Evolutionary conservation across 441 rosid species (phyloP), one percentile per base, ranked within the genome.

Genomic region (Erysimum pusillum): DNA sequence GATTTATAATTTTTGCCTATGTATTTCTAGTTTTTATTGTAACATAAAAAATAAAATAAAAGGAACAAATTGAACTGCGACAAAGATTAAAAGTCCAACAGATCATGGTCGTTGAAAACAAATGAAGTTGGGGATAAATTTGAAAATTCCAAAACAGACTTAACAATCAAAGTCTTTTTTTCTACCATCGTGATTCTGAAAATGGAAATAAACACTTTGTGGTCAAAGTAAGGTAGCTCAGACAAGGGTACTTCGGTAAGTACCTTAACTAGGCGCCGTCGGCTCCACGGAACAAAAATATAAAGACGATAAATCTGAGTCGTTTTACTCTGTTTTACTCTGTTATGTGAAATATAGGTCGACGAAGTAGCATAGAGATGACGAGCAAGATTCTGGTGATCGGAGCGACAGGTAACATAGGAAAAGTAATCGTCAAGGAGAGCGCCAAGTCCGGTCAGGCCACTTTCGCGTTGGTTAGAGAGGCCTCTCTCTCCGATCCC

Each of bases 341-440:
- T 4, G 7, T 52, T 14, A 4, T 18, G 11, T 15, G 36, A 51
- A 61, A 60, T 2, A 6, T 51, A 52, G 25, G 17, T 39, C 63
- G 46, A 35, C 31, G 35, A 13, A 80, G 46, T 31, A 34, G 67
- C 74, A 4, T 83, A 65, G 75, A 70, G 74, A 72, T 61, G 77
- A 38, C 10, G 48, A 89, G 82, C 88, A 84, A 78, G 76, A 72
- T 85, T 69, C 63, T 88, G 46, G 73, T 88, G 64, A 79, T 88
- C 32, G 93, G 90, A 28, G 88, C 87, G 7, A 87, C 93, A 1
- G 89, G 93, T 15, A 63, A 42, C 78, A 69, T 87, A 34, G 93
- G 93, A 4, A 88, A 85, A 69, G 28, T 79, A 62, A 17, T 88
- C 6, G 80, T 84, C 1, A 86, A 88, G 46, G 92, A 84, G 22